A percentile compares a stretch with the other conserved stretches of the same genome.
phyloP scores from a whole-genome alignment of 345 rosid species.

The Citrus unshiu region DNA sequence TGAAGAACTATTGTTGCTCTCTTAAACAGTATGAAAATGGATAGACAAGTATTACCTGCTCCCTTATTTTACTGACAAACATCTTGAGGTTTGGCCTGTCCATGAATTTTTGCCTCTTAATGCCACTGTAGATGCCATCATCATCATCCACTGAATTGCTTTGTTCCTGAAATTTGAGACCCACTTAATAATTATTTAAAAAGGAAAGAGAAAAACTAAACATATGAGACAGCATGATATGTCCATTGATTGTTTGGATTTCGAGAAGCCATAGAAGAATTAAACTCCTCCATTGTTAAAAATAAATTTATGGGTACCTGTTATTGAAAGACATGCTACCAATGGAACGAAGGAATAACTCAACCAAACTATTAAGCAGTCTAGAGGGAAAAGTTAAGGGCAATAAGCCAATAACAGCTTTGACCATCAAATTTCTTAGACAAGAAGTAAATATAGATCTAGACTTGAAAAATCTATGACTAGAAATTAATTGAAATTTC shows the following conservation, averaged over 20 bases:
- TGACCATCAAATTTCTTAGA: background rate
- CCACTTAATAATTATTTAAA: background rate
- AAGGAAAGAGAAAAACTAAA: background rate
- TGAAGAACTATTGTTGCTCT: conserved; percentile 3
- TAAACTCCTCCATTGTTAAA: background rate
- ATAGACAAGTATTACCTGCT: conserved; percentile 42
- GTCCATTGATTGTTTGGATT: background rate
- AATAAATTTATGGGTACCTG: background rate
- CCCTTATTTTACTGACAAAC: conserved; percentile 60
- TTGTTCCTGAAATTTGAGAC: conserved; percentile 26
- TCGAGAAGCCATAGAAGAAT: background rate
- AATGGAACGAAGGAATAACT: background rate
- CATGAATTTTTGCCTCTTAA: conserved; percentile 22
- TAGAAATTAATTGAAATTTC: background rate
- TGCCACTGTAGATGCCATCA: conserved; percentile 28
- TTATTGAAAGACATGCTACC: background rate
- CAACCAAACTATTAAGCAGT: background rate
- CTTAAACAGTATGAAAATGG: background rate
- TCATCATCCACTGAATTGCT: conserved; percentile 31
- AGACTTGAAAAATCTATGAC: background rate
- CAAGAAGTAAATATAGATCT: background rate
- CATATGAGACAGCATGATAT: no score
- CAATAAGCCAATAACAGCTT: background rate
- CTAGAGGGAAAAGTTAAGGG: background rate
- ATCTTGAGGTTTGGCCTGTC: conserved; percentile 55